These are phyloP conservation scores for Citrullus colocynthis DNA, from an alignment of 306 rosid genomes.

Conservation along the genomic window DNA sequence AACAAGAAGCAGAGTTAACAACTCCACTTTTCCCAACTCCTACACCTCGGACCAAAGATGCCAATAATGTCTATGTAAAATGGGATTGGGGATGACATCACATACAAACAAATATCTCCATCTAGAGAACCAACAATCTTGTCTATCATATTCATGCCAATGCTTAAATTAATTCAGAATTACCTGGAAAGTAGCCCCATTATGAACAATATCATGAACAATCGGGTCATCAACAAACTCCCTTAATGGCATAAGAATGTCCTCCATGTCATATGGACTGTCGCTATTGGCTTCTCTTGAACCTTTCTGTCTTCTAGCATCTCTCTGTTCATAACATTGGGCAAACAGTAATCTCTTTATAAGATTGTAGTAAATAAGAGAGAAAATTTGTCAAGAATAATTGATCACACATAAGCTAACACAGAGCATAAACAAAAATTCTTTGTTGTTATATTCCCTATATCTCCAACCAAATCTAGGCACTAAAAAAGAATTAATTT, in stretches of 20 bases:
- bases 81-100: background rate
- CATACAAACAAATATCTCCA: background rate
- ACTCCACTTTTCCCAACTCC: no score
- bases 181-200: constrained; percentile 99
- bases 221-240: constrained; percentile 62
- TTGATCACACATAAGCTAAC: background rate
- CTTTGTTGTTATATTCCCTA: background rate
- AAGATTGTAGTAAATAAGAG: background rate
- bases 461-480: background rate
- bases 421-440: background rate
- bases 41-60: no score
- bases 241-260: constrained; percentile 69
- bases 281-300: constrained; percentile 12
- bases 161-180: background rate
- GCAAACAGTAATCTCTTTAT: background rate
- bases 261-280: constrained; percentile 58
- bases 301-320: constrained; percentile 31
- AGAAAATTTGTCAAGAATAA: background rate
- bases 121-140: background rate
- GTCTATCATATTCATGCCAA: background rate
- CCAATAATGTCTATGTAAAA: background rate
- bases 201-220: constrained; percentile 70
- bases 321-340: constrained; percentile 46
- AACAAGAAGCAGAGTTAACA: no score
- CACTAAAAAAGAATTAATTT: background rate